Evolutionary conservation across 202 grass and related monocot genomes (phyloP), one percentile per base, ranked within the genome.

Genomic region (Schoenoplectus triqueter): DNA sequence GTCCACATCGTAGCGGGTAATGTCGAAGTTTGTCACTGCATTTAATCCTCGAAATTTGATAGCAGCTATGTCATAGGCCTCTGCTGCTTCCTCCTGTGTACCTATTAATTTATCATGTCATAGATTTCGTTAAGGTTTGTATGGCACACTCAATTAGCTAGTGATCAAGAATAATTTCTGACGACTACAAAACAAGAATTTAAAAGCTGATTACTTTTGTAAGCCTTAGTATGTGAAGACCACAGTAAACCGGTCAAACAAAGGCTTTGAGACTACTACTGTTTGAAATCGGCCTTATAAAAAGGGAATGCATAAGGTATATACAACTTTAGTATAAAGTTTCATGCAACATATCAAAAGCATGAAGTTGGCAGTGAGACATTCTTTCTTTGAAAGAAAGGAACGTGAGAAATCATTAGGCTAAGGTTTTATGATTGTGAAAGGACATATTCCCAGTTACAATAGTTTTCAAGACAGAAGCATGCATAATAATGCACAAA

Each of bases 21-120:
- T 93, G 87, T 95, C 91, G 68, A 98, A 98, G 89, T 98, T 98
- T 1, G 95, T 98, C 63, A 98, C 95, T 44, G 95, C 95, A 79
- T 98, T 98, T 47, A 95, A 87, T 0, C 95, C 91, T 1, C 95
- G 86, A 73, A 98, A 98, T 77, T 98, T 98, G 66, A 98, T 98
- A 2, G 95, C 95, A 0, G 95, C 95, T 78, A 98, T 86, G 85
- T 98, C 95, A 66, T 98, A 98, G 41, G 95, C 95, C 86, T 98
- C 95, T 7, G 95, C 95, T 14, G 95, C 95, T 85, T 95, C 95
- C 91, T 98, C 95, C 84, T 98, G 95, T 44, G 95, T 93, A 64
- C 95, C 95, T 98, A 92, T 73, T 76, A 82, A 61, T 67, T 64
- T 50, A 64, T 78, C 18, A 79, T 77, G 84, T 41, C 3, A 79